Evolutionary conservation across 176 grass and related monocot genomes (phyloP).

Genomic region (Avena eriantha): DNA sequence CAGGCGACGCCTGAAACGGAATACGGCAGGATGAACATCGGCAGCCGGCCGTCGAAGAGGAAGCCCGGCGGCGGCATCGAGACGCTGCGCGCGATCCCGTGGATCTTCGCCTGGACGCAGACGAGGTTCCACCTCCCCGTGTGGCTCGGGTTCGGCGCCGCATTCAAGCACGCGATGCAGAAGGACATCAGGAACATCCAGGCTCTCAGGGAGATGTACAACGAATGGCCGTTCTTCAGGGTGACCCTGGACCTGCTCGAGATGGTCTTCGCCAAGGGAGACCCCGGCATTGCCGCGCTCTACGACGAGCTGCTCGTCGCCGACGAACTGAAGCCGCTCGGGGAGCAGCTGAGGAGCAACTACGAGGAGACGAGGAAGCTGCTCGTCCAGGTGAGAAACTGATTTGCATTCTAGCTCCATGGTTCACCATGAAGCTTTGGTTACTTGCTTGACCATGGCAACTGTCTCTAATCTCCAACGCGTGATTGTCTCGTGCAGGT

Average conservation of each 20-base stretch:
- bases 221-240: constrained; percentile 91
- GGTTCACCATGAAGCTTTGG: neutral
- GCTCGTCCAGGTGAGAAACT: constrained; percentile 63
- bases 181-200: constrained; percentile 79
- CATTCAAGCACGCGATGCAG: constrained; percentile 60
- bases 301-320: constrained; percentile 81
- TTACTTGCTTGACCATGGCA: neutral
- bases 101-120: constrained; percentile 98
- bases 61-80: constrained; percentile 77
- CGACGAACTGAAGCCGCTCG: constrained; percentile 56
- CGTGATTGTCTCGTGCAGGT: constrained; percentile 26
- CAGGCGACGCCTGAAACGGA: constrained; percentile 85
- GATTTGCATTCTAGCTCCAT: neutral
- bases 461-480: neutral
- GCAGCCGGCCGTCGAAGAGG: constrained; percentile 80
- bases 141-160: constrained; percentile 82
- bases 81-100: constrained; percentile 87
- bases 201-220: constrained; percentile 73
- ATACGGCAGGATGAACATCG: constrained; percentile 91
- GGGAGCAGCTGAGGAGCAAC: constrained; percentile 68
- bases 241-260: constrained; percentile 88
- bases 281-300: constrained; percentile 73
- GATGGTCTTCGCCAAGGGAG: constrained; percentile 97
- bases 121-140: constrained; percentile 94
- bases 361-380: constrained; percentile 60